Evolutionary conservation across 2,329 filamentous ascomycete species (phyloP).

Genomic region (Scytalidium sp.): DNA sequence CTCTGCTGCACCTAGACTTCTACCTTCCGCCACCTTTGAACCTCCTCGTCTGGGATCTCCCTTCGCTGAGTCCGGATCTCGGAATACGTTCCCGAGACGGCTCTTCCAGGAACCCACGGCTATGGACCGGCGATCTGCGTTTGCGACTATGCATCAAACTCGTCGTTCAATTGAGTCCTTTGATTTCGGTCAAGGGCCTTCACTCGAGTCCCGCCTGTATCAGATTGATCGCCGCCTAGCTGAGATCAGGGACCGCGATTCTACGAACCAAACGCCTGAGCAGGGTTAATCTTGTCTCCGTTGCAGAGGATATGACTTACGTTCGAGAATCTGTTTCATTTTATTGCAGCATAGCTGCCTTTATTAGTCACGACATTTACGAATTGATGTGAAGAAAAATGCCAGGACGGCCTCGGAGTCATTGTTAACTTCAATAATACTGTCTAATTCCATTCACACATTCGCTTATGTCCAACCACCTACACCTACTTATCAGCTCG

Average conservation of each 20-base stretch:
- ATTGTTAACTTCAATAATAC: not conserved
- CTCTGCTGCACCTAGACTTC: conserved; percentile 22
- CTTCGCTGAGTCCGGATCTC: conserved; percentile 47
- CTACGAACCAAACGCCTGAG: not conserved
- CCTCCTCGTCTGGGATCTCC: conserved; percentile 57
- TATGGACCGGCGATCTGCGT: conserved; percentile 42
- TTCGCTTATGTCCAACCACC: not conserved
- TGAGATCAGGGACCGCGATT: conserved; percentile 23
- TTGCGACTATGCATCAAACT: conserved; percentile 54
- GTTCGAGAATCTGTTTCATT: not conserved
- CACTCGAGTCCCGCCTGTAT: conserved; percentile 21
- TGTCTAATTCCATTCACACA: not conserved
- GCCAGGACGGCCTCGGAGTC: not conserved
- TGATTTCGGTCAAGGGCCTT: conserved; percentile 24
- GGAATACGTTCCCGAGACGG: conserved; percentile 60
- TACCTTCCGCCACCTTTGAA: conserved; percentile 25
- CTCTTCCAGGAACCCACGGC: conserved; percentile 35
- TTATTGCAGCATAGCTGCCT: not conserved
- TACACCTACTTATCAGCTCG: too few species aligned
- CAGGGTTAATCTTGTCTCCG: not conserved
- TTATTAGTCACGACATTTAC: not conserved
- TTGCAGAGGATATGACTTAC: not conserved
- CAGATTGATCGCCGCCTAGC: conserved; percentile 22
- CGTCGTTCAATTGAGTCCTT: conserved; percentile 28
- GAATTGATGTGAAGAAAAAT: not conserved